These are phyloP conservation scores for Silene noctiflora DNA, from an alignment of 179 eudicot species.

Conservation along the genomic window DNA sequence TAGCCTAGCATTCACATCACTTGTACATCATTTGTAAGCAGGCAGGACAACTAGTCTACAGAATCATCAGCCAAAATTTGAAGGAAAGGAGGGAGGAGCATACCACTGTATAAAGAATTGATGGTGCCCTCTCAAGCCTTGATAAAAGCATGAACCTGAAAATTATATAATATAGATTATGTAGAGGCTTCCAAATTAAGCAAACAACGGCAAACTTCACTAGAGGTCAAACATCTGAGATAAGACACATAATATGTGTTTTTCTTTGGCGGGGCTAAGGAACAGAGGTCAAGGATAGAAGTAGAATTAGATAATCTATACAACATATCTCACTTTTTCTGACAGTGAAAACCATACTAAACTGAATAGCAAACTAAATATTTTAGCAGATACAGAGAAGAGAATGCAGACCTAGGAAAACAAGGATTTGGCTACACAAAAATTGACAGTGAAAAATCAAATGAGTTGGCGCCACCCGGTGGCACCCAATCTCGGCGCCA, in stretches of 20 bases:
- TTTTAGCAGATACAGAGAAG: too few relatives aligned
- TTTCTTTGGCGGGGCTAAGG: too few relatives aligned
- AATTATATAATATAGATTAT: slow-evolving; percentile 8
- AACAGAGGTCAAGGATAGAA: too few relatives aligned
- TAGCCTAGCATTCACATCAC: neutral
- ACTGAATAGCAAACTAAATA: too few relatives aligned
- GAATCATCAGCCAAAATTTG: neutral
- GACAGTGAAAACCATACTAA: too few relatives aligned
- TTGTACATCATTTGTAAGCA: neutral
- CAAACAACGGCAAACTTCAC: neutral
- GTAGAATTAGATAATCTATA: too few relatives aligned
- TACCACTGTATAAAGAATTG: slow-evolving; percentile 54
- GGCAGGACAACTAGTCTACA: neutral
- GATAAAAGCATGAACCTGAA: slow-evolving; percentile 43
- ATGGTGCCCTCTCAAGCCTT: slow-evolving; percentile 26
- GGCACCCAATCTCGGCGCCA: too few relatives aligned
- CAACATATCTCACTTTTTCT: too few relatives aligned
- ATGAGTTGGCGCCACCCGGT: too few relatives aligned
- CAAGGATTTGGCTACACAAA: too few relatives aligned
- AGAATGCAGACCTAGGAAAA: too few relatives aligned
- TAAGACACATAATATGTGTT: neutral
- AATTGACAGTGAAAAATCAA: too few relatives aligned
- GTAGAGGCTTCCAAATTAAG: neutral
- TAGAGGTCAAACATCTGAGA: neutral
- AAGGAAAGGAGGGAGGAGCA: neutral